These are phyloP conservation scores for Bassia scoparia DNA, from an alignment of 148 eudicot species.

Conservation along the genomic window DNA sequence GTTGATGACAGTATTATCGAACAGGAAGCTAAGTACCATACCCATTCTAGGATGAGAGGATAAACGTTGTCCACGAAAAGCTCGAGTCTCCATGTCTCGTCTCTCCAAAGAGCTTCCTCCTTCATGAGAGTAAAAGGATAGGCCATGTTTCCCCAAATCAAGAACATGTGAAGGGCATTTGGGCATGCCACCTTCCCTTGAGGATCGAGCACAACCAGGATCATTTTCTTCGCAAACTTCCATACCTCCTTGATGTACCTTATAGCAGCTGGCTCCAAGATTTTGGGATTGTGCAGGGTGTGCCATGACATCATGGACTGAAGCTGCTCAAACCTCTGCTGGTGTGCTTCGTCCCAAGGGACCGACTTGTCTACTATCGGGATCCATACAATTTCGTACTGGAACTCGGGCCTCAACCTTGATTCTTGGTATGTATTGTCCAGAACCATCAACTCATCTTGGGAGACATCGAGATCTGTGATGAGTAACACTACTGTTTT, in stretches of 20 bases:
- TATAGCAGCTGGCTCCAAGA: slow-evolving; percentile 66
- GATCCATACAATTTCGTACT: slow-evolving; percentile 84
- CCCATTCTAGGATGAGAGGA: slow-evolving; percentile 46
- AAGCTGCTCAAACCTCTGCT: slow-evolving; percentile 41
- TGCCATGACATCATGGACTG: slow-evolving; percentile 76
- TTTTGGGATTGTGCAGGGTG: slow-evolving; percentile 55
- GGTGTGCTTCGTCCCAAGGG: slow-evolving; percentile 50
- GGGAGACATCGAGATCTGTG: slow-evolving; percentile 61
- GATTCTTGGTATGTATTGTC: slow-evolving; percentile 46
- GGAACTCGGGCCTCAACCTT: slow-evolving; percentile 35
- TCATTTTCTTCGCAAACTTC: slow-evolving; percentile 57
- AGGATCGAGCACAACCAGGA: slow-evolving; percentile 75
- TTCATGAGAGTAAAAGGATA: slow-evolving; percentile 58
- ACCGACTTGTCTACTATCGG: slow-evolving; percentile 52
- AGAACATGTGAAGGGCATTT: slow-evolving; percentile 75
- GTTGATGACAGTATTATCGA: not conserved
- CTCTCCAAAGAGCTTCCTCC: slow-evolving; percentile 73
- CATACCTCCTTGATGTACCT: slow-evolving; percentile 75
- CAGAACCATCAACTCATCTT: slow-evolving; percentile 55
- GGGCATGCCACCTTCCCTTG: slow-evolving; percentile 63
- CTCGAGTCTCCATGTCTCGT: slow-evolving; percentile 72
- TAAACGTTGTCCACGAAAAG: slow-evolving; percentile 66
- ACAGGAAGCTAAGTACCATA: slow-evolving; percentile 33
- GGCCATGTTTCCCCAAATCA: slow-evolving; percentile 80
- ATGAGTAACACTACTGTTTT: slow-evolving; percentile 69